Evolutionary conservation across 1,284 basidiomycete species (phyloP).

Genomic region (Apiotrichum gracile): DNA sequence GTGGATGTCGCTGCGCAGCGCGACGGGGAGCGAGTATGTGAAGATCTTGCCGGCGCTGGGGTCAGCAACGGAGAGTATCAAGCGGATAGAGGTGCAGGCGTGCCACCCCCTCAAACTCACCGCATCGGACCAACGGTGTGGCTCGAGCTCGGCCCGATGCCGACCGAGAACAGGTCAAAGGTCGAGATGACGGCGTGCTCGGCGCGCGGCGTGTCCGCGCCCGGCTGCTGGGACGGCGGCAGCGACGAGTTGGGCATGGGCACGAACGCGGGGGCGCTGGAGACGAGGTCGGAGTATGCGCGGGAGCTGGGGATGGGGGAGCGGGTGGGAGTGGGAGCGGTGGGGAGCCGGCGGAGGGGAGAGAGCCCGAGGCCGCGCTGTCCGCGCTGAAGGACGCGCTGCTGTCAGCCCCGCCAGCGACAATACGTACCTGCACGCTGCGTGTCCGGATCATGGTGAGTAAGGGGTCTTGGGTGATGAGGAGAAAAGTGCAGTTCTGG

Average conservation of each 20-base stretch:
- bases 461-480: not conserved
- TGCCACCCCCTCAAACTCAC: slow-evolving; percentile 9
- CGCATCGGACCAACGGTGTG: slow-evolving; percentile 84
- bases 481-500: not conserved
- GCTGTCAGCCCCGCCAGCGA: not conserved
- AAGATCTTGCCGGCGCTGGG: slow-evolving; percentile 32
- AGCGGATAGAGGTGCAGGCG: not conserved
- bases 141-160: slow-evolving; percentile 51
- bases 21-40: slow-evolving; percentile 25
- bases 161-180: slow-evolving; percentile 90
- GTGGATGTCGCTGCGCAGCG: slow-evolving; percentile 53
- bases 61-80: not conserved
- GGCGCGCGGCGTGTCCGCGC: slow-evolving; percentile 12
- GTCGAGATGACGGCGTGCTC: slow-evolving; percentile 90
- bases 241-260: not conserved
- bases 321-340: not conserved
- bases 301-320: not conserved
- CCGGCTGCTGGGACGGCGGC: slow-evolving; percentile 15
- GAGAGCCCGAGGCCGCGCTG: too few species aligned
- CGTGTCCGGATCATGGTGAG: too few species aligned
- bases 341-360: too few species aligned
- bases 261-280: not conserved
- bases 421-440: too few species aligned
- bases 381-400: too few species aligned
- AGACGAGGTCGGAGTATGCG: slow-evolving; percentile 1